Base-by-base conservation (phyloP, 1,139 yeast species). In the Geotrichum carabidarum region DNA sequence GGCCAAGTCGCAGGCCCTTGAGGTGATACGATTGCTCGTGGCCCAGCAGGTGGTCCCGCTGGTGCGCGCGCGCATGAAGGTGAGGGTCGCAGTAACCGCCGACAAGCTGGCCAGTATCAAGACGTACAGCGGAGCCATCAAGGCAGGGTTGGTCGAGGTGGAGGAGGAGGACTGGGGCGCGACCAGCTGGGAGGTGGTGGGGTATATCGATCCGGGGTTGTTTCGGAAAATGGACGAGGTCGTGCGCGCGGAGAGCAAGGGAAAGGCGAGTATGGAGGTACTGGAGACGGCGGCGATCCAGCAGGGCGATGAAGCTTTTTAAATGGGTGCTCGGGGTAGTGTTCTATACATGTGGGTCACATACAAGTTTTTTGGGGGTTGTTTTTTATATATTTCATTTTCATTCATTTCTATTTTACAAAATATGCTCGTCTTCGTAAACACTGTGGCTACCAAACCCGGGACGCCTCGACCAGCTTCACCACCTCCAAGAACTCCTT, bases 11-110 rank as follows among this genome's bases (percentile, higher is more conserved):
- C 97, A 90, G 68, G 98, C 98, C 0, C 73, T 94, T 53, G 98
- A 93, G 57, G 97, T 96, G 4, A 91, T 94, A 62, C 87, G 82
- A 66, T 68, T 86, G 53, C 74, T 93, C 52, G 84, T 87, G 8
- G 80, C 83, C 40, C 80, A 81, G 63, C 98, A 93, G 68, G 74
- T 90, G 46, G 84, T 93, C 43, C 98, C 99, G 9, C 91, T 93
- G 59, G 95, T 90, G 0, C 78, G 99, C 62, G 98, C 99, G 0
- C 86, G 86, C 64, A 93, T 93, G 99, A 84, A 89, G 71, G 78
- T 93, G 32, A 82, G 84, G 62, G 74, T 87, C 12, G 70, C 77
- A 0, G 65, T 84, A 36, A 35, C 22, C 9, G 71, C 75, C 27
- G 67, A 64, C 15, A 74, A 76, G 54, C 79, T 81, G 53, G 82